Conservation (phyloP, 75 land plant species). For the Azolla pinnata region DNA sequence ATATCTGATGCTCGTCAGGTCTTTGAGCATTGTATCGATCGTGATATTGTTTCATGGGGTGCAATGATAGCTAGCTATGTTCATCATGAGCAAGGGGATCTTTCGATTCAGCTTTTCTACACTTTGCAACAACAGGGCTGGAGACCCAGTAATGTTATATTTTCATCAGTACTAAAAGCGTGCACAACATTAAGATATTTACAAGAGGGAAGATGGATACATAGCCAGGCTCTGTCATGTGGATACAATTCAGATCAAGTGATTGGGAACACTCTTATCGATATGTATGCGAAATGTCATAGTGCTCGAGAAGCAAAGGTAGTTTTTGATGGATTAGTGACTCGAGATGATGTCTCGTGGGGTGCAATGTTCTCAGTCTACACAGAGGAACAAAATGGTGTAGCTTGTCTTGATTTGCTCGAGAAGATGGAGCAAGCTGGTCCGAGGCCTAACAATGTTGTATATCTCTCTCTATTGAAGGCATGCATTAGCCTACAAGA, state of each 20-base stretch:
- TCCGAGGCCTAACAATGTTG: not conserved
- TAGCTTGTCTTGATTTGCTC: not conserved
- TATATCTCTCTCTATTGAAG: not conserved
- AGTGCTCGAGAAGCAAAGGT: conserved; percentile 7
- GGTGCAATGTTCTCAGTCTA: conserved; percentile 11
- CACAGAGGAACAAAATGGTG: conserved; percentile 1
- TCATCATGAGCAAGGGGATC: not conserved
- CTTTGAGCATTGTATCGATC: not conserved
- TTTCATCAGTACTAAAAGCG: not conserved
- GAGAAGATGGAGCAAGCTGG: not conserved
- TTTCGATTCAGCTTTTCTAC: not conserved
- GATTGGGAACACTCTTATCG: conserved; percentile 10
- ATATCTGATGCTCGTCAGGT: not conserved
- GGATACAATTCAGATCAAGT: conserved; percentile 6
- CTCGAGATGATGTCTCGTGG: conserved; percentile 13
- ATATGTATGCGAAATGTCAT: conserved; percentile 18
- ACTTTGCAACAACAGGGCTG: not conserved
- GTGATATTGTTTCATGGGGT: conserved; percentile 6
- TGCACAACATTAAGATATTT: conserved; percentile 5
- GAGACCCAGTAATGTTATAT: not conserved
- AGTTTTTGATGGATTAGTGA: conserved; percentile 3
- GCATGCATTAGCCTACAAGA: conserved; percentile 1
- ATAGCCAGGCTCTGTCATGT: not conserved
- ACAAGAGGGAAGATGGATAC: conserved; percentile 3
- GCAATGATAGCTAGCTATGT: conserved; percentile 1